Evolutionary conservation across 108 stramenopile species (phyloP).

Genomic region (Skeletonema potamos): DNA sequence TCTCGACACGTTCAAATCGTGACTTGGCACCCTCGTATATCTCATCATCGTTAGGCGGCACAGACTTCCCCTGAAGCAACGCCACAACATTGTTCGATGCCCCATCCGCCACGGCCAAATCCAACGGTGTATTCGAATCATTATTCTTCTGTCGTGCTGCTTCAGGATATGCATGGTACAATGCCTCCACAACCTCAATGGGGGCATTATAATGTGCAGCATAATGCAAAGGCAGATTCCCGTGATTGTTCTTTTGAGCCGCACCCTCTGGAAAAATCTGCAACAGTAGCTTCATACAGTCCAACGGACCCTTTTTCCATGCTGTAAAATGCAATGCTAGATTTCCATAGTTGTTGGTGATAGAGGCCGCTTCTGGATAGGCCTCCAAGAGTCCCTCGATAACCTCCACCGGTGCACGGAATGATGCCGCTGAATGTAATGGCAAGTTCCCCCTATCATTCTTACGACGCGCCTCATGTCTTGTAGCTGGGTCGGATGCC

Average conservation of each 20-base stretch:
- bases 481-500: slow-evolving; percentile 76
- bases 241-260: slow-evolving; percentile 87
- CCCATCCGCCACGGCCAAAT: slow-evolving; percentile 86
- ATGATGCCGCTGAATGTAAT: slow-evolving; percentile 85
- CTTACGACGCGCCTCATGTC: slow-evolving; percentile 70
- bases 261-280: slow-evolving; percentile 86
- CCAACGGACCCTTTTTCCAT: slow-evolving; percentile 89
- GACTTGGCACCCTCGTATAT: slow-evolving; percentile 68
- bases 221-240: slow-evolving; percentile 82
- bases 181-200: slow-evolving; percentile 79
- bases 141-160: slow-evolving; percentile 84
- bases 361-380: slow-evolving; percentile 82
- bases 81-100: slow-evolving; percentile 81
- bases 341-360: slow-evolving; percentile 89
- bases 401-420: slow-evolving; percentile 76
- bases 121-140: slow-evolving; percentile 84
- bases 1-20: slow-evolving; percentile 76
- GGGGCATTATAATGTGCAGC: slow-evolving; percentile 89
- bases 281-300: slow-evolving; percentile 74
- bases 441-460: slow-evolving; percentile 89
- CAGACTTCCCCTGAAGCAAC: slow-evolving; percentile 75
- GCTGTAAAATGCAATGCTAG: slow-evolving; percentile 84
- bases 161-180: slow-evolving; percentile 83
- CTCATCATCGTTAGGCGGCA: slow-evolving; percentile 83
- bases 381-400: slow-evolving; percentile 83